Percentiles rank a stretch among this genome's conserved stretches.
Evolutionary conservation across 352 stramenopile genomes (phyloP).

Genomic region (Phytophthora cryptogea): DNA sequence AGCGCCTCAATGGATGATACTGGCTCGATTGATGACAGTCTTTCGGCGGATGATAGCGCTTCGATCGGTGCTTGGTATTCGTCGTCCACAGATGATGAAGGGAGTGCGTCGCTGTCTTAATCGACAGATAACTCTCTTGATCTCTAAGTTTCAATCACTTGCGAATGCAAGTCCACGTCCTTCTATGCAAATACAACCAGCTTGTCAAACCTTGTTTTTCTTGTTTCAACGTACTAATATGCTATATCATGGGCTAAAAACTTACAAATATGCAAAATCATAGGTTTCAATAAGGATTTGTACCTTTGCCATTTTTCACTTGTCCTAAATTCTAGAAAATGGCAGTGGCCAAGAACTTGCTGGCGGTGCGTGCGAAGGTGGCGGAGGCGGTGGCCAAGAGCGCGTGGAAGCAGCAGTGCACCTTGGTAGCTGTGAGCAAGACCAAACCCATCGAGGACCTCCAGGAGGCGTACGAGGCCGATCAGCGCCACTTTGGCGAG

Average conservation of each 20-base stretch:
- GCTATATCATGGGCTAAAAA: background rate
- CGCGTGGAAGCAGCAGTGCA: conserved; percentile 65
- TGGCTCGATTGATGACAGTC: too few relatives aligned
- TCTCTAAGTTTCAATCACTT: conserved; percentile 12
- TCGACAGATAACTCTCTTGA: conserved; percentile 16
- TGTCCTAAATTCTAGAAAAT: conserved; percentile 21
- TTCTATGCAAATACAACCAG: conserved; percentile 11
- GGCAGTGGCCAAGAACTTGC: conserved; percentile 61
- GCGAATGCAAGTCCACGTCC: conserved; percentile 1
- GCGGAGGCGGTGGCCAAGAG: conserved; percentile 60
- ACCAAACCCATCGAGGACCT: conserved; percentile 93
- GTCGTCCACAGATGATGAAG: conserved; percentile 1
- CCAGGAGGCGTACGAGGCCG: conserved; percentile 88
- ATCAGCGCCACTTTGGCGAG: conserved; percentile 96
- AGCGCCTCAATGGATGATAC: too few relatives aligned
- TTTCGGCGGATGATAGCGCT: conserved; percentile 4
- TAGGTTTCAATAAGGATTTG: background rate
- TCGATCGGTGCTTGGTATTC: conserved; percentile 9
- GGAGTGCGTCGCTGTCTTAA: conserved; percentile 10
- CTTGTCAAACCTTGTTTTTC: background rate
- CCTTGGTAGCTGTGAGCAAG: conserved; percentile 94
- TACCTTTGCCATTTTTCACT: background rate
- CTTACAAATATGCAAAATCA: background rate
- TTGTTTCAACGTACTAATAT: background rate
- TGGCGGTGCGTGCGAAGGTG: conserved; percentile 62